Conservation (phyloP, 306 rosid species). For the Rubus idaeus region DNA sequence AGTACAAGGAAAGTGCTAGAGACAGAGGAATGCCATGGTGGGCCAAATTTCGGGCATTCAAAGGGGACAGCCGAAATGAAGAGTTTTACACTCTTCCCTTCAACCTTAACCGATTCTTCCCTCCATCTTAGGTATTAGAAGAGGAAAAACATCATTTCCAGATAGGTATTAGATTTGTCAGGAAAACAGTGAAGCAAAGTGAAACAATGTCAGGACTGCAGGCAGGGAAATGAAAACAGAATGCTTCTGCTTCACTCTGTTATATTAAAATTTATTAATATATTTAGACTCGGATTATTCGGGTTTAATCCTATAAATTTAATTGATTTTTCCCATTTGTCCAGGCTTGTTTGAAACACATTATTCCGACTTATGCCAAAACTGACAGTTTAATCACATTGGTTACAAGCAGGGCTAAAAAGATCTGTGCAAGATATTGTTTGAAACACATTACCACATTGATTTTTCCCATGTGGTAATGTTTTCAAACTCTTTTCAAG, state of each 20-base stretch:
- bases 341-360: too few species aligned
- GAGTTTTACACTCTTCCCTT: constrained; percentile 98
- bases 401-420: neutral
- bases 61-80: constrained; percentile 86
- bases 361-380: neutral
- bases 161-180: constrained; percentile 31
- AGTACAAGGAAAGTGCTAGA: constrained; percentile 74
- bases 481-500: neutral
- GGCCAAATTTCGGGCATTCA: constrained; percentile 82
- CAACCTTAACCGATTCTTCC: constrained; percentile 93
- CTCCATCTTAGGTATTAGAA: constrained; percentile 91
- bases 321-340: constrained; percentile 4
- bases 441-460: too few species aligned
- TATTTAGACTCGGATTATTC: constrained; percentile 40
- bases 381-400: neutral
- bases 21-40: constrained; percentile 99
- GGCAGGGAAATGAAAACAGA: constrained; percentile 22
- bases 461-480: neutral
- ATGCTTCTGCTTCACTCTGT: constrained; percentile 11
- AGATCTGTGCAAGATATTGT: too few species aligned
- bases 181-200: constrained; percentile 31
- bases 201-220: constrained; percentile 26
- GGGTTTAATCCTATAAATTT: constrained; percentile 37
- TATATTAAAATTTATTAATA: constrained; percentile 7
- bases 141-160: constrained; percentile 79